Base-by-base conservation (phyloP, 1,139 yeast genomes). In the Taphrina deformans region DNA sequence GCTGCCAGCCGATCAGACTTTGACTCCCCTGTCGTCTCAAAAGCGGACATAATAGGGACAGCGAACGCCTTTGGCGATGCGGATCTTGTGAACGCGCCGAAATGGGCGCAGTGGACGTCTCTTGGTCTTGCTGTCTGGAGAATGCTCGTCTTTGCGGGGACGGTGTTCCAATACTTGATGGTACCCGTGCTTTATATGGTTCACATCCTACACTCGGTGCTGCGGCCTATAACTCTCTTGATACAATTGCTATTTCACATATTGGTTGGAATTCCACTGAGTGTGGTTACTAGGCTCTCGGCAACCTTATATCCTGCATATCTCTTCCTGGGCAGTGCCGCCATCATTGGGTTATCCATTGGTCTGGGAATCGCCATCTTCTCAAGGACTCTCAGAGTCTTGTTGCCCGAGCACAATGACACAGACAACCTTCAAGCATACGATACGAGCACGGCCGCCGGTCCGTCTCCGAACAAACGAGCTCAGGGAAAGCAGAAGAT, bases 261-360 rank as follows among this genome's bases (percentile, higher is more conserved):
- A 5, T 3, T 31, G 9, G 14, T 53, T n/a, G 58, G 58, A 10
- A 40, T 53, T 7, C 58, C 58, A 14, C 48, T 53, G 7, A 16
- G 48, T 3, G 26, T 40, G 14, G 16, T 26, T 40, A 23, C 18
- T n/a, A 53, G 16, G 9, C 14, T 53, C 23, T 53, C 46, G 1
- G 21, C 27, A 23, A 53, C 35, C 3, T 41, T 53, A 4, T 53
- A 53, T 24, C 58, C 58, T 7, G 58, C 58, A 5, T 53, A 53
- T n/a, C 48, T 53, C 18, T 53, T 53, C 58, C 58, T 53, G 3
- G 48, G 58, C 18, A 53, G 58, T 27, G 58, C 58, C 14, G 58
- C 58, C 31, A 35, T 53, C 18, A 53, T 38, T 12, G 58, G 58
- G 9, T 21, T 53, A 9, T 38, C 38, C 33, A 38, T 53, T 7